Percentiles rank a stretch among this genome's conserved stretches.
These are phyloP conservation scores for Prunus mira DNA, from an alignment of 306 rosid species.

Conservation along the genomic window DNA sequence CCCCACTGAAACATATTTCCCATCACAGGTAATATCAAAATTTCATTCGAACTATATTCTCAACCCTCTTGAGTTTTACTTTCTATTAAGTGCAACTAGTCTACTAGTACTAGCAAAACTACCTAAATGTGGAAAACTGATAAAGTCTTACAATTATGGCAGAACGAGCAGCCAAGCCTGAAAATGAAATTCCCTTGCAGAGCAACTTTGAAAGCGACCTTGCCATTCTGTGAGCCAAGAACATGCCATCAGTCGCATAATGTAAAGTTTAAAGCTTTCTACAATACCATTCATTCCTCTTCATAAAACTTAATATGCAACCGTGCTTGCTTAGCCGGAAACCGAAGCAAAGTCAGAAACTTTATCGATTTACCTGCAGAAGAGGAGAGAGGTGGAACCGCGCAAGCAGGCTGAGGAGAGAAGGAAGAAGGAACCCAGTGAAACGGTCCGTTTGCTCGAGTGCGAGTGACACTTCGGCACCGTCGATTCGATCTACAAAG, in stretches of 20 bases:
- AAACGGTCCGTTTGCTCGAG: background rate
- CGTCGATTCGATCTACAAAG: background rate
- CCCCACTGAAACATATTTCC: background rate
- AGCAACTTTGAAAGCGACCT: constrained; percentile 37
- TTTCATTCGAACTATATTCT: background rate
- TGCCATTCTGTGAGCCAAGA: constrained; percentile 24
- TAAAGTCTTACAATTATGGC: constrained; percentile 26
- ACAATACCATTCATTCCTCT: background rate
- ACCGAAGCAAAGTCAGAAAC: background rate
- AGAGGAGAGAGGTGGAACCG: background rate
- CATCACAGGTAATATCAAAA: background rate
- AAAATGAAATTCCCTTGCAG: constrained; percentile 31
- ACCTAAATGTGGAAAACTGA: background rate
- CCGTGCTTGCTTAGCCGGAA: background rate
- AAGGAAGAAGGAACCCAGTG: background rate
- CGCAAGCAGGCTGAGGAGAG: background rate
- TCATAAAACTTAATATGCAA: background rate
- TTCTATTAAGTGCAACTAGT: background rate
- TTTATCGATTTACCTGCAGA: background rate
- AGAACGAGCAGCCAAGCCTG: constrained; percentile 31
- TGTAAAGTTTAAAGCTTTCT: background rate
- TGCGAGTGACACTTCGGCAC: background rate
- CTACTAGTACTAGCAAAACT: background rate
- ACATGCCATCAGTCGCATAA: background rate
- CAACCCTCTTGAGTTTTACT: background rate